Evolutionary conservation across 257 asterid genomes (phyloP).

Genomic region (Solanum habrochaites): DNA sequence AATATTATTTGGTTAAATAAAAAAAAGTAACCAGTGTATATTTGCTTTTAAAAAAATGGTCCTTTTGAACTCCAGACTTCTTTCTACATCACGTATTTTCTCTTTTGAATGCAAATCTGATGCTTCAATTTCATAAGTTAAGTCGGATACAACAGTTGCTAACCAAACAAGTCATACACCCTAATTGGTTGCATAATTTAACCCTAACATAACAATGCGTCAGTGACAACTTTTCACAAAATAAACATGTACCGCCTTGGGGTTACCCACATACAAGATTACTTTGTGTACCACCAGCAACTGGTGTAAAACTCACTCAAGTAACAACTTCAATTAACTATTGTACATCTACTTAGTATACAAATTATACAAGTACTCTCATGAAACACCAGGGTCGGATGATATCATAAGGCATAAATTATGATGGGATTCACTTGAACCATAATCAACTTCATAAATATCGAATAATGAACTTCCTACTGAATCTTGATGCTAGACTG

Average conservation of each 20-base stretch:
- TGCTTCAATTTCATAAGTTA: background rate
- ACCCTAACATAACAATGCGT: background rate
- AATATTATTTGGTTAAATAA: no score
- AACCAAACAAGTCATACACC: background rate
- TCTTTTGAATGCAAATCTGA: background rate
- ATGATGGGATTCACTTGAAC: background rate
- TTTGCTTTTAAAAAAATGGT: no score
- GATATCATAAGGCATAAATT: background rate
- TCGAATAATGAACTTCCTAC: constrained; percentile 6
- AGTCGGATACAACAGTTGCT: background rate
- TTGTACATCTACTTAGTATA: background rate
- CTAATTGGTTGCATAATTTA: background rate
- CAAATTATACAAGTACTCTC: background rate
- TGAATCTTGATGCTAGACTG: constrained; percentile 61
- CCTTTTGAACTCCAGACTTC: background rate
- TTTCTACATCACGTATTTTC: background rate
- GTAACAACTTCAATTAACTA: background rate
- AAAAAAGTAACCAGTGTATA: no score
- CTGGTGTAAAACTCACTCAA: background rate
- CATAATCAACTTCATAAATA: background rate
- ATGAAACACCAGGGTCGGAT: background rate
- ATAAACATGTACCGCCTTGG: background rate
- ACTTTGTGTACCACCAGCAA: background rate
- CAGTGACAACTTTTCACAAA: background rate
- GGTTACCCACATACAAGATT: background rate